Percentiles rank a stretch among this genome's conserved stretches.
phyloP scores from a whole-genome alignment of 2,329 filamentous ascomycete species.

The Metarhizium anisopliae region DNA sequence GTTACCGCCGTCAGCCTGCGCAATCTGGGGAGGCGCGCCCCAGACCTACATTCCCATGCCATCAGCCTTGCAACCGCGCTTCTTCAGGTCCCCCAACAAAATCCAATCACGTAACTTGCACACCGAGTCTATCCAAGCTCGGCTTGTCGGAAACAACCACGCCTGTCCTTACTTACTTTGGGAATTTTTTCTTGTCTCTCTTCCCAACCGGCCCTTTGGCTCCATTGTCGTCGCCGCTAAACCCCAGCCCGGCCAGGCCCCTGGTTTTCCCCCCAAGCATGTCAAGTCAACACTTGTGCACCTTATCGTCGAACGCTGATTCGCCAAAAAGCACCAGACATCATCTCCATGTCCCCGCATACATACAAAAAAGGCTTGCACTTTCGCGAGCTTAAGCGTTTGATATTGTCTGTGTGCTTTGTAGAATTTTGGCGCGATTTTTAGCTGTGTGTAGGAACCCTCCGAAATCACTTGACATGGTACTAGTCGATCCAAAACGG shows the following conservation, averaged over 20 bases:
- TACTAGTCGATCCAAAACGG: not conserved
- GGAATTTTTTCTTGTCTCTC: too few species aligned
- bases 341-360: not conserved
- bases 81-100: too few species aligned
- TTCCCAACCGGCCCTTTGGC: not conserved
- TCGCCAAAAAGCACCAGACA: not conserved
- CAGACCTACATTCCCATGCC: too few species aligned
- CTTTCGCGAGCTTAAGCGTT: too few species aligned
- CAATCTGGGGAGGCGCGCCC: too few species aligned
- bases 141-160: not conserved
- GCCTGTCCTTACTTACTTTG: not conserved
- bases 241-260: not conserved
- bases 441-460: not conserved
- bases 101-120: not conserved
- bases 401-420: too few species aligned
- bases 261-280: not conserved
- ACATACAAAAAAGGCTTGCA: too few species aligned
- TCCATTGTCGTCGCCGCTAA: not conserved
- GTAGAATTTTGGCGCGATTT: too few species aligned
- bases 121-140: not conserved
- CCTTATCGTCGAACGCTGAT: not conserved
- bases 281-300: not conserved
- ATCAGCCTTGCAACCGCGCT: too few species aligned
- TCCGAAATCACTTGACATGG: not conserved
- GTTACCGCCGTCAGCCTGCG: too few species aligned